Evolutionary conservation across 2,329 filamentous ascomycete genomes (phyloP).

Genomic region (Cercospora sp.): DNA sequence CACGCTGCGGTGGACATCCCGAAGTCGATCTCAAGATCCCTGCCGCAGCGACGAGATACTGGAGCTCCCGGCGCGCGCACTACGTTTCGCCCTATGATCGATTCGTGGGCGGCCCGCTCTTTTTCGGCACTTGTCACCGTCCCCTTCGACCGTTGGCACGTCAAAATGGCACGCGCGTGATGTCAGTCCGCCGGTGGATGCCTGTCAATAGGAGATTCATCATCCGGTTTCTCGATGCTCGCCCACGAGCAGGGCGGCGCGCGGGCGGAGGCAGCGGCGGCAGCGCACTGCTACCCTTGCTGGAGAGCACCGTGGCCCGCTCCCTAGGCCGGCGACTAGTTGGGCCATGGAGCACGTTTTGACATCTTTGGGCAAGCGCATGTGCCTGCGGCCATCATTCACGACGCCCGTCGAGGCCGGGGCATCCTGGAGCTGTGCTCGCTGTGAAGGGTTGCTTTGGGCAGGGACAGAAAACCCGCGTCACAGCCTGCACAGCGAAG

Average conservation of each 20-base stretch:
- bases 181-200: constrained; percentile 25
- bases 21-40: constrained; percentile 23
- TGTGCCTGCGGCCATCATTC: constrained; percentile 16
- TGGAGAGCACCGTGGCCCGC: constrained; percentile 19
- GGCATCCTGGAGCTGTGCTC: constrained; percentile 24
- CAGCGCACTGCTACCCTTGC: constrained; percentile 9
- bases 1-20: constrained; percentile 7
- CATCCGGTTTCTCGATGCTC: constrained; percentile 20
- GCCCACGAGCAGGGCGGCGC: not conserved
- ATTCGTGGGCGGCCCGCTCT: constrained; percentile 24
- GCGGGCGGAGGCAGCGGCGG: constrained; percentile 2
- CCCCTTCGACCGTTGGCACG: constrained; percentile 22
- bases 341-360: constrained; percentile 17
- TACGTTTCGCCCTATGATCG: constrained; percentile 21
- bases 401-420: constrained; percentile 18
- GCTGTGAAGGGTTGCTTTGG: constrained; percentile 23
- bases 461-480: constrained; percentile 28
- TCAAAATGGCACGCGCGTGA: constrained; percentile 22
- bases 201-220: constrained; percentile 25
- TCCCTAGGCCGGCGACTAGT: constrained; percentile 15
- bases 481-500: constrained; percentile 32
- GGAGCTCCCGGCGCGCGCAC: constrained; percentile 17
- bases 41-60: constrained; percentile 22
- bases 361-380: constrained; percentile 26
- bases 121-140: constrained; percentile 28